Conservation (phyloP, 257 asterid species). For the Coffea eugenioides region DNA sequence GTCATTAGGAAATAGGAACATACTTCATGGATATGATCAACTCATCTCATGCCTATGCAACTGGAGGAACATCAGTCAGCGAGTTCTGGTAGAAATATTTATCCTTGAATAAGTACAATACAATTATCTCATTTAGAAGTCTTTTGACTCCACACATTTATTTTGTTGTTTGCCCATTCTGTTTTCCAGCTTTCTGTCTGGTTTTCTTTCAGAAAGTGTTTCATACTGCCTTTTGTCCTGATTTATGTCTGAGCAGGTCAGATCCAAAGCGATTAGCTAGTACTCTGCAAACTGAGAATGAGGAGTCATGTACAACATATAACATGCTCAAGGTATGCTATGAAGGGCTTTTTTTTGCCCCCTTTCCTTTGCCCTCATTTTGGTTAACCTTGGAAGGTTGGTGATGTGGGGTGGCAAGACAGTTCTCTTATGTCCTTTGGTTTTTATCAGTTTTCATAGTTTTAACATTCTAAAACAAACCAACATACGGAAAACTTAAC, state of each 20-base stretch:
- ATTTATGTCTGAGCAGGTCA: constrained; percentile 38
- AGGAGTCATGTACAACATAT: constrained; percentile 91
- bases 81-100: constrained; percentile 64
- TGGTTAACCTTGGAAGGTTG: neutral
- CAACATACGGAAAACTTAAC: neutral
- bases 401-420: neutral
- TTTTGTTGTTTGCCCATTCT: neutral
- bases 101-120: neutral
- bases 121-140: neutral
- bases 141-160: neutral
- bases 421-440: neutral
- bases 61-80: constrained; percentile 82
- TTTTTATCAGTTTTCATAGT: neutral
- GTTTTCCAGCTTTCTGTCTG: neutral
- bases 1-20: constrained; percentile 67
- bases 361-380: neutral
- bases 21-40: constrained; percentile 79
- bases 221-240: constrained; percentile 4
- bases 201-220: neutral
- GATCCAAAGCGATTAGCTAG: constrained; percentile 75
- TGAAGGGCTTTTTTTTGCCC: neutral
- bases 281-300: constrained; percentile 58
- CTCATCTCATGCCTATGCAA: constrained; percentile 87
- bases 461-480: neutral
- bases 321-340: constrained; percentile 85